Evolutionary conservation across 805 yeast genomes (phyloP).

Genomic region (Yarrowia sp.): DNA sequence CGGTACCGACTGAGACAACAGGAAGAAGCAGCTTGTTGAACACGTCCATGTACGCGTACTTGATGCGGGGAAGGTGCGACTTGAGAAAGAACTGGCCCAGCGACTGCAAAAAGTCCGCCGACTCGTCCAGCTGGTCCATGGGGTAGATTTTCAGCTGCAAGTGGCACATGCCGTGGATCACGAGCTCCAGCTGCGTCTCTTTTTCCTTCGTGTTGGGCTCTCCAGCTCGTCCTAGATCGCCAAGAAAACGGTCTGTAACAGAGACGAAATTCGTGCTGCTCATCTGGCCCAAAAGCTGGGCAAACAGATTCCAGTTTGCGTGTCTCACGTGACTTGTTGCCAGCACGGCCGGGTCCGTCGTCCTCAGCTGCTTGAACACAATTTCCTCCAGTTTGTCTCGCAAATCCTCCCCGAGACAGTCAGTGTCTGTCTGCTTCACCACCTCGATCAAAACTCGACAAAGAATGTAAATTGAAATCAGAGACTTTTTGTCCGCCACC

Average conservation of each 20-base stretch:
- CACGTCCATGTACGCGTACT: conserved; percentile 85
- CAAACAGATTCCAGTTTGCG: conserved; percentile 92
- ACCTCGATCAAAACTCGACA: conserved; percentile 93
- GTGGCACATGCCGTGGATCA: conserved; percentile 92
- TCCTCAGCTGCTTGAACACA: conserved; percentile 84
- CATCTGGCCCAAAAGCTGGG: conserved; percentile 89
- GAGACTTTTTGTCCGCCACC: conserved; percentile 83
- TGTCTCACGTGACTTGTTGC: conserved; percentile 77
- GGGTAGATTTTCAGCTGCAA: conserved; percentile 82
- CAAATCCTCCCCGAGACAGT: conserved; percentile 75
- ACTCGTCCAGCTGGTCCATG: conserved; percentile 86
- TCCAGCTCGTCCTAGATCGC: conserved; percentile 87
- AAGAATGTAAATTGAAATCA: conserved; percentile 84
- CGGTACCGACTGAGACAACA: conserved; percentile 83
- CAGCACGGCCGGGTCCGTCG: conserved; percentile 79
- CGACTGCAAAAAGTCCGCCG: conserved; percentile 88
- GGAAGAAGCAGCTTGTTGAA: conserved; percentile 77
- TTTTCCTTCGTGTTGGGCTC: conserved; percentile 56
- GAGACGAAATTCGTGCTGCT: conserved; percentile 81
- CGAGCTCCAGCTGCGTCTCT: conserved; percentile 69
- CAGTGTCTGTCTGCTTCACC: conserved; percentile 83
- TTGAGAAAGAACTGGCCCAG: conserved; percentile 79
- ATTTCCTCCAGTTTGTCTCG: conserved; percentile 89
- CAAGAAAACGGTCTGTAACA: conserved; percentile 92
- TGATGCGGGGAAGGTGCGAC: conserved; percentile 68